Evolutionary conservation across 2,329 filamentous ascomycete genomes (phyloP), one percentile per base, ranked within the genome.

Genomic region (Colletotrichum gloeosporioides): DNA sequence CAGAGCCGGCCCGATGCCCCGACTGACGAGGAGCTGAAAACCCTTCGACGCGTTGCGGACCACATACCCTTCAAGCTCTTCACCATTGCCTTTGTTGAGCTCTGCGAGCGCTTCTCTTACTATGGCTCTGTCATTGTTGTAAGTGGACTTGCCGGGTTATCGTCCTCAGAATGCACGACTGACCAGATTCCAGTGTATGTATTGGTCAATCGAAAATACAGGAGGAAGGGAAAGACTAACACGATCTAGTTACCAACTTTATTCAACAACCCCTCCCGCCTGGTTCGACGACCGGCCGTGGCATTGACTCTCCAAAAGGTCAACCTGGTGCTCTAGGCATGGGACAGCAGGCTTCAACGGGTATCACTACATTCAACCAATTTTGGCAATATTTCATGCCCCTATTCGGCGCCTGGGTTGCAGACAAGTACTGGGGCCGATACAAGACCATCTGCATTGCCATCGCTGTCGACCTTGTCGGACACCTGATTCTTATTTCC

Each of bases 31-130:
- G 90, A 93, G 57, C 77, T 91, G 64, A 79, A 77, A 12, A 90
- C 88, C 2, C 85, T 93, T 18, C 87, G 87, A 32, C 90, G 90
- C 77, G 87, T 92, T 1, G 84, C 90, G 12, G 90, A 89, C 78
- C 87, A 87, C 79, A 90, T 95, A 29, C 92, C 91, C 2, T 88
- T 88, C 84, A 89, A 87, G 44, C 86, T 92, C 12, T 93, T 90
- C 80, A 92, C 90, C 34, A 90, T 95, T 77, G 92, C 91, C 3
- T 91, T 94, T 74, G 88, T 94, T 59, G 93, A 95, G 82, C 82
- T 95, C 32, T 94, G 92, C 83, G 93, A 95, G 84, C 91, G 93
- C 39, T 94, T 94, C 83, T 93, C 91, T 4, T 95, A 94, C 87
- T 95, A 95, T 79, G 93, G 93, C 39, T 91, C 90, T 7, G 90